Base-by-base conservation (phyloP, 768 basidiomycete genomes). In the Lactarius trivialis region DNA sequence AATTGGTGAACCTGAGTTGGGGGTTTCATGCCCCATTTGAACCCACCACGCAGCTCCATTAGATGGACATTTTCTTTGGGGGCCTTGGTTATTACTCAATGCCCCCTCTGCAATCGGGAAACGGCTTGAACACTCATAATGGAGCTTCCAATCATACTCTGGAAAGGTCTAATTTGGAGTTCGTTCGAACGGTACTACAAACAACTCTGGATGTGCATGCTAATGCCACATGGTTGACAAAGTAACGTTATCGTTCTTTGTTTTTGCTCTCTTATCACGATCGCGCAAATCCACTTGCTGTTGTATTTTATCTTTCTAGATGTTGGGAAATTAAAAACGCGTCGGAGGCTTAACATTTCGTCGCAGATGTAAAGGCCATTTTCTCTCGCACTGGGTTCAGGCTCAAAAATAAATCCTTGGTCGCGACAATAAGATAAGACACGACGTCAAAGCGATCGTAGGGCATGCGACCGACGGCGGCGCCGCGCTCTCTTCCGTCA, bases 401-500 rank as follows among this genome's bases (percentile, higher is more conserved):
- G 43, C 21, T 3, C 21, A 6, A 43, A 12, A n/a, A n/a, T n/a
- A n/a, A n/a, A n/a, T n/a, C n/a, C n/a, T n/a, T n/a, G n/a, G n/a
- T n/a, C 11, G 11, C 21, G n/a, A 8, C n/a, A n/a, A 43, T n/a
- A n/a, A 39, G 17, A 39, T 19, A 39, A 7, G 19, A 7, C 19
- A 41, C 39, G 7, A 4, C 41, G n/a, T 43, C n/a, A 11, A 21
- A 8, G 19, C 41, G 8, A 32, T 8, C 32, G 8, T 4, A 8
- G n/a, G n/a, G n/a, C n/a, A n/a, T n/a, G n/a, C n/a, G n/a, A n/a
- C n/a, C n/a, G 83, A 89, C 49, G 82, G 86, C 65, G 81, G 89
- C 54, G 85, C 89, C 0, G 86, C 91, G 7, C 81, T 91, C 41
- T 80, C 94, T 14, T 89, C 89, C 4, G 79, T 93, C 58, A 81